These are phyloP conservation scores for Cyclotella cryptica DNA, from an alignment of 108 stramenopile species.

Conservation along the genomic window DNA sequence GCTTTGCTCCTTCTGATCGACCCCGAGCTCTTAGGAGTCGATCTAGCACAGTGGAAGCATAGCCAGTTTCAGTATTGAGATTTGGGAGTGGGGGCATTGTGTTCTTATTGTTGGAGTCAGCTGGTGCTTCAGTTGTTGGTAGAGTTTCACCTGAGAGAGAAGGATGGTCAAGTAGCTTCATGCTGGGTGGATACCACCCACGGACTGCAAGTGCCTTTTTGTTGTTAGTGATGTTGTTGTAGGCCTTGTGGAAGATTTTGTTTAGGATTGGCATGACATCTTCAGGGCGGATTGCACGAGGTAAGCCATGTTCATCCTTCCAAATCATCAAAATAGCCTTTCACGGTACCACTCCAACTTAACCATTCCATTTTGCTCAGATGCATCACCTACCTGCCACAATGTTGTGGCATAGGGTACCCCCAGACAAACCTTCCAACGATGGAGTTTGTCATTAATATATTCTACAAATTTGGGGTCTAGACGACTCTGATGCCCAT, in stretches of 20 bases:
- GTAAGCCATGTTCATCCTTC: too few species aligned
- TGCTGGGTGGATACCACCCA: too few species aligned
- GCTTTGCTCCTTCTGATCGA: constrained; percentile 3
- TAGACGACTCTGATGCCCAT: constrained; percentile 32
- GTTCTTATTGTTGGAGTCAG: too few species aligned
- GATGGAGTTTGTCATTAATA: constrained; percentile 28
- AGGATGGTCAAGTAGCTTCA: constrained; percentile 17
- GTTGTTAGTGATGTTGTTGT: background rate
- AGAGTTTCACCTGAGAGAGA: background rate
- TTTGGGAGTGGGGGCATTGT: background rate
- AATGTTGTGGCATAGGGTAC: background rate
- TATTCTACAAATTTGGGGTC: constrained; percentile 15
- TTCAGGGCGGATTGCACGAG: constrained; percentile 2
- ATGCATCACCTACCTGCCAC: too few species aligned
- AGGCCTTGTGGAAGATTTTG: constrained; percentile 9
- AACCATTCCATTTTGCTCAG: too few species aligned
- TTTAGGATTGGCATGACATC: constrained; percentile 1
- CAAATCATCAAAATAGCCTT: too few species aligned
- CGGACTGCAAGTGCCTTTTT: constrained; percentile 9
- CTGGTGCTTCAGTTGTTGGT: too few species aligned
- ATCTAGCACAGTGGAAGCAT: background rate
- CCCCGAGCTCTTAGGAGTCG: background rate
- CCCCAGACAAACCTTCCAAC: background rate
- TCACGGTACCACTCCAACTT: too few species aligned
- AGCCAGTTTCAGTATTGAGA: background rate